Conservation (phyloP, 2,329 filamentous ascomycete genomes). For the Diaporthe capsici region DNA sequence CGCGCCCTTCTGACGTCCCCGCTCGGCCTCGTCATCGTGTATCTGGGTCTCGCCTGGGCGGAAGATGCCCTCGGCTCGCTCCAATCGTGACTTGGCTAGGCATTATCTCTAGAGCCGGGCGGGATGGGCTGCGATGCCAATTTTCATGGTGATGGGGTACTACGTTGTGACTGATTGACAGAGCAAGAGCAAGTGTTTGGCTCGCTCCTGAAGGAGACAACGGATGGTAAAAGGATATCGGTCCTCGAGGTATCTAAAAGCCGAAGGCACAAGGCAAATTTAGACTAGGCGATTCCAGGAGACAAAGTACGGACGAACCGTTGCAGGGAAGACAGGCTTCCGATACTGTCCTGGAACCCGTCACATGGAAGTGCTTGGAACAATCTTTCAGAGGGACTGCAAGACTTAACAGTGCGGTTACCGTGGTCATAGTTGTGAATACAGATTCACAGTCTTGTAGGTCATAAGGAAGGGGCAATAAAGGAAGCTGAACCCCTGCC, state of each 20-base stretch:
- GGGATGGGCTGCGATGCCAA: not conserved
- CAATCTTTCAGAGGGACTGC: not conserved
- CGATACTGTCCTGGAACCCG: too few species aligned
- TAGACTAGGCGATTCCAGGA: not conserved
- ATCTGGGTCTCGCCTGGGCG: constrained; percentile 34
- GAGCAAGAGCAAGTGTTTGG: not conserved
- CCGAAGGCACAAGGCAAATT: not conserved
- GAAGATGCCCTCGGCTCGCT: not conserved
- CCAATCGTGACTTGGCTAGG: too few species aligned
- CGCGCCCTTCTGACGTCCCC: not conserved
- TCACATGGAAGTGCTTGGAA: not conserved
- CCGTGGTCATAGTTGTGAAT: not conserved
- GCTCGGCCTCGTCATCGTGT: not conserved
- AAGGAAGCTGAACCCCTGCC: too few species aligned
- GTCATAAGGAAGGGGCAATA: not conserved
- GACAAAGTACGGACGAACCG: not conserved
- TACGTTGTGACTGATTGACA: not conserved
- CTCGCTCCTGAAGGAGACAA: too few species aligned
- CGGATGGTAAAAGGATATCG: too few species aligned
- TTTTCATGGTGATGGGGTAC: not conserved
- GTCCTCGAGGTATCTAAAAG: not conserved
- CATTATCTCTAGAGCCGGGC: too few species aligned
- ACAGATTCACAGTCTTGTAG: too few species aligned
- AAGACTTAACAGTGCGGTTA: not conserved
- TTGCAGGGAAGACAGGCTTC: not conserved